Conservation (phyloP, 129 eudicot species). For the Kitagawia praeruptora region DNA sequence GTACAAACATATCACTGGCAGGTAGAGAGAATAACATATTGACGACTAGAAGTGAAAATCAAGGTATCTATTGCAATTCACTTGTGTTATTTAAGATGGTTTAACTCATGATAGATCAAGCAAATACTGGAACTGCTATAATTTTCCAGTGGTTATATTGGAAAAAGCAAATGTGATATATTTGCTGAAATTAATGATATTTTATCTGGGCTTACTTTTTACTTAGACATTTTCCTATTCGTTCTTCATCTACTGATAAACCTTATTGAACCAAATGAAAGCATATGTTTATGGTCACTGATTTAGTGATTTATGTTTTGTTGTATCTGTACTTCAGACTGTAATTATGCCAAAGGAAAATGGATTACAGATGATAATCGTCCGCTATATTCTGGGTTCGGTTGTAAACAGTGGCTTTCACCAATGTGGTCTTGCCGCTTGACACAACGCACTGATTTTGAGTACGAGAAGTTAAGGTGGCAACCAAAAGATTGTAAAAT, state of each 20-base stretch:
- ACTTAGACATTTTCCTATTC: background rate
- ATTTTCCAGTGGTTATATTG: background rate
- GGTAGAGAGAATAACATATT: conserved; percentile 12
- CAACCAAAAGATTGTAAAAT: conserved; percentile 73
- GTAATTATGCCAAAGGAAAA: conserved; percentile 76
- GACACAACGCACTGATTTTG: conserved; percentile 79
- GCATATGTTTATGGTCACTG: background rate
- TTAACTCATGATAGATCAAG: background rate
- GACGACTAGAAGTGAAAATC: conserved; percentile 10
- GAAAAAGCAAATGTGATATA: background rate
- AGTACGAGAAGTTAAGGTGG: conserved; percentile 79
- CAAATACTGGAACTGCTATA: background rate
- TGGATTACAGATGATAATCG: conserved; percentile 66
- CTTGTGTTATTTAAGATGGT: background rate
- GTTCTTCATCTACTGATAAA: background rate
- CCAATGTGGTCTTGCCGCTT: conserved; percentile 94
- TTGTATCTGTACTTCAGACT: conserved; percentile 40
- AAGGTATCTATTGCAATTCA: conserved; percentile 20
- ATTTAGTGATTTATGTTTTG: background rate
- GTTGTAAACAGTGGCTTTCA: conserved; percentile 86
- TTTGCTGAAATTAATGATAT: background rate
- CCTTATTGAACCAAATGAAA: background rate
- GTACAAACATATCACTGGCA: conserved; percentile 4
- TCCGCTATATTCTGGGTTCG: conserved; percentile 80
- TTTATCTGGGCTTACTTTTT: background rate